Evolutionary conservation across 2,329 filamentous ascomycete genomes (phyloP), one percentile per base, ranked within the genome.

Genomic region (Hypoxylon sp.): DNA sequence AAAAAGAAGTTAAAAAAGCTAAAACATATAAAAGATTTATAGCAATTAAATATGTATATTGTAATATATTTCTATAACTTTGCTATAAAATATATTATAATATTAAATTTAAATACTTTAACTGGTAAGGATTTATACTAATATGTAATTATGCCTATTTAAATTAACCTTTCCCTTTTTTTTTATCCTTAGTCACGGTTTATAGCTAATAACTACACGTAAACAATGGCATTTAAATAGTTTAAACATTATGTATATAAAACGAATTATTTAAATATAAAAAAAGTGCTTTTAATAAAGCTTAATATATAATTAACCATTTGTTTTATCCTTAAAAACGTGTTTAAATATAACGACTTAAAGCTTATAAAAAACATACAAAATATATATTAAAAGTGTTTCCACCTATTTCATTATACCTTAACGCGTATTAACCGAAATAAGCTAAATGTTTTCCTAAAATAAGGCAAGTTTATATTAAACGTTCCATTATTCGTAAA

Each of bases 231-330:
- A 45, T 45, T 14, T 45, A 26, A 45, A 45, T 45, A 26, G 3
- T 45, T 22, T 22, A 45, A 45, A 12, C 6, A 4, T 22, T 22
- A 45, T 24, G 12, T 45, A 22, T 45, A 22, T 22, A 22, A 45
- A 45, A 45, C 9, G 1, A 45, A 45, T 45, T 45, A 22, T 26
- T 45, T 22, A 12, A 45, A 45, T 14, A 14, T 45, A 24, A 45
- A 45, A 24, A 14, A 45, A 14, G 9, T 45, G 8, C n/a, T 45
- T 26, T 45, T 45, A 45, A 45, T 24, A 26, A 45, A 45, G 24
- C 14, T 24, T 45, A 45, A 45, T 45, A 45, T 45, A 26, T 45
- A 45, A 45, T 24, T 45, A 24, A 45, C 20, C 24, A 45, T 45
- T 45, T 4, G 8, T 5, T 14, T 45, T 24, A 24, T 45, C 4